Evolutionary conservation across 768 basidiomycete genomes (phyloP), one percentile per base, ranked within the genome.

Genomic region (Podaxis rugospora): DNA sequence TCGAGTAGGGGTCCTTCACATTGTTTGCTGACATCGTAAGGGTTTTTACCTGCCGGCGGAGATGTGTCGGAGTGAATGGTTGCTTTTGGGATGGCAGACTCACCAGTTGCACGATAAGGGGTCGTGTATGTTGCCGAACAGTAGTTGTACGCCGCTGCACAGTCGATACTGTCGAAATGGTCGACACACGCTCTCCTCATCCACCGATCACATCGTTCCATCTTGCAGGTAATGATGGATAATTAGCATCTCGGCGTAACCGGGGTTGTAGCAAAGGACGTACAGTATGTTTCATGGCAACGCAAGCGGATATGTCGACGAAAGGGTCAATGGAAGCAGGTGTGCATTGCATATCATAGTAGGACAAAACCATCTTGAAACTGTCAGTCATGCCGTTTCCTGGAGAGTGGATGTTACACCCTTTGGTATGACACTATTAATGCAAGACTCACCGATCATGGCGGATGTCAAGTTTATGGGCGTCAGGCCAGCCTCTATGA

Each of bases 341-440:
- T 6, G 82, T 81, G 66, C 89, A 90, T 23, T 76, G 71, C 70
- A 88, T 79, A 53, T 86, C 83, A 40, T 68, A 76, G 54, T 75
- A 78, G 0, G 75, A 74, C 0, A 68, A 44, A 4, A 67, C 70
- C 72, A 76, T 84, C 69, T 75, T 81, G 13, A 74, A 78, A 47
- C 79, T 72, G 64, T 87, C 86, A 1, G 84, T 87, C 64, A 83
- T 76, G 16, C 88, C 87, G 63, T 88, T 89, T 5, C 87, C 89
- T 78, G 23, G 1, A 0, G 13, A n/a, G 21, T 21, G 21, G 13
- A 21, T 11, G 10, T 49, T 21, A 49, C 18, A 0, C 4, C 23
- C 2, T 27, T 23, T 49, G 3, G 1, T 9, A 23, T 14, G 21
- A 2, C 11, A n/a, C 11, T 21, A 11, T 21, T 49, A 21, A 21